Evolutionary conservation across 2,329 filamentous ascomycete species (phyloP).

Genomic region (Diaporthe batatas): DNA sequence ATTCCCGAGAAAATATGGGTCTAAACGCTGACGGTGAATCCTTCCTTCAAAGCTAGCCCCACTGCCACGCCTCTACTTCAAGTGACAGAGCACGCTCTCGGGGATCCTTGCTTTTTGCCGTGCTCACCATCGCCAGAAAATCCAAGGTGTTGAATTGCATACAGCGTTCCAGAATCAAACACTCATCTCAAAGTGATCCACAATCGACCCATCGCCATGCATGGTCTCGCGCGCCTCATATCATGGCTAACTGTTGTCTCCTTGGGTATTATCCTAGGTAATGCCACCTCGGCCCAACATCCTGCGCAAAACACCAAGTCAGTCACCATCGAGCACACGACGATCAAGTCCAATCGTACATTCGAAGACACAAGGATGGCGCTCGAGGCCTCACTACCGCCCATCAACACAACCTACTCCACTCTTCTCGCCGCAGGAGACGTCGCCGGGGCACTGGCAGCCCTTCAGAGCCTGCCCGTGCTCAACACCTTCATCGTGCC

Average conservation of each 20-base stretch:
- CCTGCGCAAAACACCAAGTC: neutral
- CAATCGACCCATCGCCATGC: neutral
- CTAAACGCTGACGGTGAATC: no score
- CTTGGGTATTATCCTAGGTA: neutral
- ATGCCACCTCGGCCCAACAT: neutral
- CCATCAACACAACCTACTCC: constrained; percentile 7
- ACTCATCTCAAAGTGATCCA: neutral
- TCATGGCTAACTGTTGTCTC: neutral
- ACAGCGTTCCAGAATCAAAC: rapidly evolving
- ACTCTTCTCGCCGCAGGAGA: constrained; percentile 2
- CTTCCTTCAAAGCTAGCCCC: no score
- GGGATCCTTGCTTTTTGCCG: neutral
- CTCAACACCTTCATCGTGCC: neutral
- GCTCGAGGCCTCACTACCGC: neutral
- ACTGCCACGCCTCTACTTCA: no score
- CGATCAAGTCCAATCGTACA: constrained; percentile 2
- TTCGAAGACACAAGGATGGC: constrained; percentile 2
- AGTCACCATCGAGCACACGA: constrained; percentile 1
- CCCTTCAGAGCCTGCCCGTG: neutral
- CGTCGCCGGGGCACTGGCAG: neutral
- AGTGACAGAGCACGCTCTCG: no score
- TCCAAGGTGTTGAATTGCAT: neutral
- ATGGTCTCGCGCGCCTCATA: neutral
- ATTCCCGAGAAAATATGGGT: no score
- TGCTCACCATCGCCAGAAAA: neutral